Percentiles rank a stretch among this genome's conserved stretches.
These are phyloP conservation scores for Pistacia integerrima DNA, from an alignment of 345 rosid species.

Conservation along the genomic window DNA sequence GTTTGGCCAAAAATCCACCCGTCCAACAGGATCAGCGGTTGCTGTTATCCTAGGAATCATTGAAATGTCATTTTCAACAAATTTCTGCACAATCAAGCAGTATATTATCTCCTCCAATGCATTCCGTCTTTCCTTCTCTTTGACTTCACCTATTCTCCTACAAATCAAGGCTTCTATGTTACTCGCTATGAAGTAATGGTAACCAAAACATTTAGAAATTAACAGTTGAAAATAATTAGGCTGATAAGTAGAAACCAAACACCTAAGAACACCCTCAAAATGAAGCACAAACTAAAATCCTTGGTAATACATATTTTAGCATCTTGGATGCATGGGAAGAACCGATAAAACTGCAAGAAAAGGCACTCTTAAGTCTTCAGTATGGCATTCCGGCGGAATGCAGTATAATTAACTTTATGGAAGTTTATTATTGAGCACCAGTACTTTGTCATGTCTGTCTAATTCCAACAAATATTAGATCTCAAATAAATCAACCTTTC, in stretches of 20 bases:
- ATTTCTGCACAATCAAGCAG: conserved; percentile 77
- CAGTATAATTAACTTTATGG: background rate
- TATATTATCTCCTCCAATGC: conserved; percentile 80
- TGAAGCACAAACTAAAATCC: background rate
- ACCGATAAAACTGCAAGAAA: background rate
- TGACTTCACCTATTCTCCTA: conserved; percentile 91
- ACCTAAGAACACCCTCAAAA: background rate
- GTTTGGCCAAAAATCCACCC: conserved; percentile 92
- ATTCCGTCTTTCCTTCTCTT: conserved; percentile 67
- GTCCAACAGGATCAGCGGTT: conserved; percentile 75
- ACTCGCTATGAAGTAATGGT: conserved; percentile 4
- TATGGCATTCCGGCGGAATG: background rate
- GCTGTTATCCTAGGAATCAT: conserved; percentile 74
- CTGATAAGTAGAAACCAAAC: background rate
- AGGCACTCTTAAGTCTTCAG: background rate
- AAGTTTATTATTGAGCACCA: background rate
- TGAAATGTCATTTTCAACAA: conserved; percentile 60
- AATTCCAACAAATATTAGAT: background rate
- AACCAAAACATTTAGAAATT: background rate
- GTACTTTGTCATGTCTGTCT: background rate
- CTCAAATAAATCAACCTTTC: background rate
- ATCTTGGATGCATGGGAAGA: background rate
- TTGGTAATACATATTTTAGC: background rate
- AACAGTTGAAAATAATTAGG: background rate
- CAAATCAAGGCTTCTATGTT: conserved; percentile 11